These are phyloP conservation scores for Oryza coarctata DNA, from an alignment of 176 grass and related monocot genomes.

Conservation along the genomic window DNA sequence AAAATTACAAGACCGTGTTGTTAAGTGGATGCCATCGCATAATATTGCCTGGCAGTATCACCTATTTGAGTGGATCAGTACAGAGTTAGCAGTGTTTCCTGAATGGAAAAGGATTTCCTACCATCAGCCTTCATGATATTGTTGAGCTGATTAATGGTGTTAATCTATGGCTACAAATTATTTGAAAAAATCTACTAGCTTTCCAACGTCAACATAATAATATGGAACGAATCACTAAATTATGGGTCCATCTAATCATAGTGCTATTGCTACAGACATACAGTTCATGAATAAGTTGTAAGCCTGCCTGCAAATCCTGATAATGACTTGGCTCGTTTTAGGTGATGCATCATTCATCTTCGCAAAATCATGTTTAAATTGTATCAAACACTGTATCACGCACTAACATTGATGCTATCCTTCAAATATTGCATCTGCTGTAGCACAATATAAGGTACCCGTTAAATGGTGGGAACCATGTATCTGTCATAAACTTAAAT, in stretches of 20 bases:
- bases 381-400: constrained; percentile 2
- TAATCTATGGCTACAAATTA: neutral
- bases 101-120: neutral
- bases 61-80: neutral
- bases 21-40: neutral
- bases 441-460: neutral
- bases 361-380: neutral
- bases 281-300: neutral
- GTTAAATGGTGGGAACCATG: neutral
- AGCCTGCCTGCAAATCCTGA: neutral
- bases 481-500: neutral
- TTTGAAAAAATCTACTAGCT: neutral
- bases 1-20: constrained; percentile 10
- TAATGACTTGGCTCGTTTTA: neutral
- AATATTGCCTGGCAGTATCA: neutral
- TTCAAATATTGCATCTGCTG: neutral
- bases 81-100: neutral
- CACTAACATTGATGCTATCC: constrained; percentile 11
- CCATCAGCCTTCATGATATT: neutral
- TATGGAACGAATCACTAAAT: neutral
- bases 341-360: neutral
- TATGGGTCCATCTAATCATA: neutral
- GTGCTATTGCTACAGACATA: neutral
- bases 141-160: neutral
- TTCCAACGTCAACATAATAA: neutral